Evolutionary conservation across 768 basidiomycete species (phyloP), one percentile per base, ranked within the genome.

Genomic region (Austroboletus eburneus): DNA sequence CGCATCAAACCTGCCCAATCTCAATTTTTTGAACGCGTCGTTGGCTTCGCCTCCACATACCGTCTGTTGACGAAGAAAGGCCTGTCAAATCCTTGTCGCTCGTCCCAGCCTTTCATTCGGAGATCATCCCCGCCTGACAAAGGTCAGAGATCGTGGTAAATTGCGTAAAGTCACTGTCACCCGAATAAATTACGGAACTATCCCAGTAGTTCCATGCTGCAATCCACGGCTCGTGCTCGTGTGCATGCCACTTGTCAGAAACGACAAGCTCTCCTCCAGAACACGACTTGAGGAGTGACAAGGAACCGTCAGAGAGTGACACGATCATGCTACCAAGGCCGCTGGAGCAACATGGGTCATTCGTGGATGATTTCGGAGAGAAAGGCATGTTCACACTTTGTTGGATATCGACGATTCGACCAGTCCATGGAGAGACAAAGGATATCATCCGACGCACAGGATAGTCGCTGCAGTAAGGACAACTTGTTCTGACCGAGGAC

Each of bases 181-280:
- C 94, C 10, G 91, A 91, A 69, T 90, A 97, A 4, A 96, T 72
- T 29, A 89, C 64, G 57, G 82, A 80, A 1, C 73, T 70, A 49
- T 93, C 71, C 88, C 91, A 95, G 53, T 86, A 83, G 57, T 97
- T 79, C 85, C 91, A 98, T 1, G 87, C 82, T 1, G 87, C 82
- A 40, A 91, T 80, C 96, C 96, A 99, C 1, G 94, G 87, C 61
- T 99, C 96, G 57, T 83, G 82, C 47, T 93, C 90, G 57, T 98
- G 96, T 1, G 90, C 94, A 48, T 80, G 72, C 93, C 93, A 98
- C 2, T 73, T 74, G 21, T 77, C 66, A 5, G 69, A 68, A 3
- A 85, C 62, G 1, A 59, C 43, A 22, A 88, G 62, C 13, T 72
- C 68, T 1, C 66, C 60, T 1, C 71, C 66, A 6, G 78, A 71